A percentile compares a stretch with the other conserved stretches of the same genome.
These are phyloP conservation scores for Corymbia maculata DNA, from an alignment of 345 rosid genomes.

Conservation along the genomic window DNA sequence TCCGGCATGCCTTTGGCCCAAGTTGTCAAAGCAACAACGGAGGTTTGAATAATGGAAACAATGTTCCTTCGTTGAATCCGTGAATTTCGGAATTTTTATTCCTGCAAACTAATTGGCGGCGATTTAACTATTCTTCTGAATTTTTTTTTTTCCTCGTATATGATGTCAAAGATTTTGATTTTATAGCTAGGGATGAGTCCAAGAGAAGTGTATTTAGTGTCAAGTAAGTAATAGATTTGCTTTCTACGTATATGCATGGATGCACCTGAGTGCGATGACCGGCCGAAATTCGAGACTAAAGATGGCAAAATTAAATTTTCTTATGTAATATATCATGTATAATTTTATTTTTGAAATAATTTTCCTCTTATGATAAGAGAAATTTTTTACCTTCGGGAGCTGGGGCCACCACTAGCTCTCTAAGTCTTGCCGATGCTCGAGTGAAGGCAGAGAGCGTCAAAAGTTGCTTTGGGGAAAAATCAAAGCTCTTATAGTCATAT, in stretches of 20 bases:
- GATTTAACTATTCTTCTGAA: background rate
- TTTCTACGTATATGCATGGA: background rate
- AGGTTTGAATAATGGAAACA: background rate
- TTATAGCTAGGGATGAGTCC: background rate
- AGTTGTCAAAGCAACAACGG: too few relatives aligned
- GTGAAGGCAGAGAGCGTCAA: background rate
- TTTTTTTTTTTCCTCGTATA: background rate
- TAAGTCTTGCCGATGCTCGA: background rate
- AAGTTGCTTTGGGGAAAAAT: background rate
- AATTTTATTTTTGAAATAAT: background rate
- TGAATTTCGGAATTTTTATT: background rate
- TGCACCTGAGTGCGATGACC: background rate
- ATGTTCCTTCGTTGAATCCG: background rate
- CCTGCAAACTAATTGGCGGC: background rate
- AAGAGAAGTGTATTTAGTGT: too few relatives aligned
- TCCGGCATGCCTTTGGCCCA: too few relatives aligned
- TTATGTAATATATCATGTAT: background rate
- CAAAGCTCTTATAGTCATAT: background rate
- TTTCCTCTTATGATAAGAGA: background rate
- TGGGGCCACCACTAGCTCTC: background rate
- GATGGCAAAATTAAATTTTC: background rate
- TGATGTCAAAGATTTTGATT: background rate
- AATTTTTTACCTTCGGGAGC: background rate
- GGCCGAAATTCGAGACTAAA: background rate
- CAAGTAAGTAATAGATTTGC: background rate